Percentiles rank a stretch among this genome's conserved stretches.
Conservation (phyloP, 129 eudicot species). For the Artemisia annua region DNA sequence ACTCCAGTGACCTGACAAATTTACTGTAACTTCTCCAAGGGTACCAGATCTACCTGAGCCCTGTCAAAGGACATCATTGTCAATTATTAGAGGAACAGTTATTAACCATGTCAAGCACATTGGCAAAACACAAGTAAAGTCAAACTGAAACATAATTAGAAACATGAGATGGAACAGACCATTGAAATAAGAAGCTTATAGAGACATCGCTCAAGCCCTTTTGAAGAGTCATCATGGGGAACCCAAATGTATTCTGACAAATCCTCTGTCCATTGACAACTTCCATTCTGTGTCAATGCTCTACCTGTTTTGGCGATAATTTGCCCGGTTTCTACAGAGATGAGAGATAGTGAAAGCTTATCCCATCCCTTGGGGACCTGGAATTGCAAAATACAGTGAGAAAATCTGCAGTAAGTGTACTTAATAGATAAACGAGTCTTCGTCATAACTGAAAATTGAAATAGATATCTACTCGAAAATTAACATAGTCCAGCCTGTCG, state of each 20-base stretch:
- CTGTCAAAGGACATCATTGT: conserved; percentile 34
- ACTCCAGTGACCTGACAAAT: conserved; percentile 49
- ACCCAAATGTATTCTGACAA: conserved; percentile 53
- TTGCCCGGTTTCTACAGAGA: conserved; percentile 69
- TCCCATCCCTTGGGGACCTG: conserved; percentile 94
- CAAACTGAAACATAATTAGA: conserved; percentile 22
- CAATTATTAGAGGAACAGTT: conserved; percentile 15
- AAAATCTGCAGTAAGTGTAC: conserved; percentile 20
- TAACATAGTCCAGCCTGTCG: conserved; percentile 16
- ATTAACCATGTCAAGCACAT: conserved; percentile 22
- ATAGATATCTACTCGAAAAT: no score
- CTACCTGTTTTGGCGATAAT: conserved; percentile 55
- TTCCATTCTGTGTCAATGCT: conserved; percentile 54
- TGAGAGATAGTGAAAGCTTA: conserved; percentile 56
- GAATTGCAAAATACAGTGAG: conserved; percentile 26
- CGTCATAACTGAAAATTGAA: conserved; percentile 19
- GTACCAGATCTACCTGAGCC: conserved; percentile 70
- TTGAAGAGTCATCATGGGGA: conserved; percentile 46
- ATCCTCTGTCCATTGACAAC: conserved; percentile 65
- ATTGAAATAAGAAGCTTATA: conserved; percentile 61
- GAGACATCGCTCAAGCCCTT: conserved; percentile 45
- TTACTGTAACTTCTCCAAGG: conserved; percentile 70
- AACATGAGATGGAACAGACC: conserved; percentile 40
- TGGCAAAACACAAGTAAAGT: neutral
- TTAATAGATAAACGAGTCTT: neutral